Evolutionary conservation across 371 early-diverging fungal species (phyloP).

Genomic region (Rhizomucor pusillus): DNA sequence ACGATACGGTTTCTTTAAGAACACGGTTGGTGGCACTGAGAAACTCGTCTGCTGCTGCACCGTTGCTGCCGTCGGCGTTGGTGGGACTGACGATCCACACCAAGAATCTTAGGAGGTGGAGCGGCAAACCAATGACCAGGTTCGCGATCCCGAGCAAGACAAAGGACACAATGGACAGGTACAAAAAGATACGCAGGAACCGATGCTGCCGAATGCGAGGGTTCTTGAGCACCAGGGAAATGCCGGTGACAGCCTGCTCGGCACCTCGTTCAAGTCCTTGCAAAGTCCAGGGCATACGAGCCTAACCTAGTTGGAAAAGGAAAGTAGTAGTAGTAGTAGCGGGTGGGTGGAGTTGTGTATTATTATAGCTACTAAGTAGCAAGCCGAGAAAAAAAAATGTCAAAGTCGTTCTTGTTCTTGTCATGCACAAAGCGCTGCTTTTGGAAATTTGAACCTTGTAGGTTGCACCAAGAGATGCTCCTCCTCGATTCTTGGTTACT

Average conservation of each 20-base stretch:
- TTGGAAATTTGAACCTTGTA: no score
- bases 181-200: conserved; percentile 46
- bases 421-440: no score
- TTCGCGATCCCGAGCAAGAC: conserved; percentile 31
- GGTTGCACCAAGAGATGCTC: no score
- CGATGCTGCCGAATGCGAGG: conserved; percentile 49
- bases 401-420: no score
- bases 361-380: no score
- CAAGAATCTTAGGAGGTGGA: conserved; percentile 33
- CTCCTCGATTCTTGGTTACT: no score
- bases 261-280: conserved; percentile 39
- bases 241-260: conserved; percentile 49
- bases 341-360: no score
- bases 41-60: conserved; percentile 25
- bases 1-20: conserved; percentile 37
- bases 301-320: no score
- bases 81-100: conserved; percentile 25
- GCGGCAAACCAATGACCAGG: conserved; percentile 25
- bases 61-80: conserved; percentile 10
- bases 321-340: no score
- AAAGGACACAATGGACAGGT: conserved; percentile 48
- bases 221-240: conserved; percentile 43
- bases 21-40: conserved; percentile 16
- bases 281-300: conserved; percentile 40
- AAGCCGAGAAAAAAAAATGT: no score